Percentiles rank a stretch among this genome's conserved stretches.
These are phyloP conservation scores for Sporisorium graminicola DNA, from an alignment of 1,284 basidiomycete species.

Conservation along the genomic window DNA sequence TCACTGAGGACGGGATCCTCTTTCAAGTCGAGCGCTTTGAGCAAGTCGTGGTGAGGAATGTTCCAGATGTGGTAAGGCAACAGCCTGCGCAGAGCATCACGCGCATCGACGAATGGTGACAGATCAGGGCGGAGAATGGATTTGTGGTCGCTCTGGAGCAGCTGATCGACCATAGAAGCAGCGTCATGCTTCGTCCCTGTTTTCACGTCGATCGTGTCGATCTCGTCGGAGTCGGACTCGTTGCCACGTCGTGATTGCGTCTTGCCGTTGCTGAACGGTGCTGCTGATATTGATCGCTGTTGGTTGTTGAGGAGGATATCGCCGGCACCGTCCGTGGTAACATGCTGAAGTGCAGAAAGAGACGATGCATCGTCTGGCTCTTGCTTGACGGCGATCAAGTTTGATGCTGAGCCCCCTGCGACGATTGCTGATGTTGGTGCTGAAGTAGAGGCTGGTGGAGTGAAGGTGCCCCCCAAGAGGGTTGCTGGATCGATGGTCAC, in stretches of 20 bases:
- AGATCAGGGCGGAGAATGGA: conserved; percentile 56
- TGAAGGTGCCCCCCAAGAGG: conserved; percentile 10
- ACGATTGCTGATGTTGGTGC: conserved; percentile 4
- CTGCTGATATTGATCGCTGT: conserved; percentile 8
- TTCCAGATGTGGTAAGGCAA: conserved; percentile 67
- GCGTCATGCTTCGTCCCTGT: not conserved
- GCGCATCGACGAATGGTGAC: conserved; percentile 54
- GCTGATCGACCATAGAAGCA: conserved; percentile 15
- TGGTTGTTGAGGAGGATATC: not conserved
- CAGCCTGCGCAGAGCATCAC: conserved; percentile 59
- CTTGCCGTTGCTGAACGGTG: not conserved
- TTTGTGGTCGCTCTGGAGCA: conserved; percentile 47
- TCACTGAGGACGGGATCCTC: conserved; percentile 37
- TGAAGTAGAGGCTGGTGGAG: not conserved
- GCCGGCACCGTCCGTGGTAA: not conserved
- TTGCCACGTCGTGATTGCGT: not conserved
- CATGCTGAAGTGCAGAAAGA: not conserved
- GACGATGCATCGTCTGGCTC: conserved; percentile 32
- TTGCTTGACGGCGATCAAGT: conserved; percentile 36
- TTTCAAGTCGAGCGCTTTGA: conserved; percentile 24
- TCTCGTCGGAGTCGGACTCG: not conserved
- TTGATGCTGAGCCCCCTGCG: not conserved
- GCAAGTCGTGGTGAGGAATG: conserved; percentile 60
- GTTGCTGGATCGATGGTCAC: conserved; percentile 44
- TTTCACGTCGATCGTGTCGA: conserved; percentile 7